These are phyloP conservation scores for Suhomyces atakaporum DNA, from an alignment of 1,139 yeast genomes.

Conservation along the genomic window DNA sequence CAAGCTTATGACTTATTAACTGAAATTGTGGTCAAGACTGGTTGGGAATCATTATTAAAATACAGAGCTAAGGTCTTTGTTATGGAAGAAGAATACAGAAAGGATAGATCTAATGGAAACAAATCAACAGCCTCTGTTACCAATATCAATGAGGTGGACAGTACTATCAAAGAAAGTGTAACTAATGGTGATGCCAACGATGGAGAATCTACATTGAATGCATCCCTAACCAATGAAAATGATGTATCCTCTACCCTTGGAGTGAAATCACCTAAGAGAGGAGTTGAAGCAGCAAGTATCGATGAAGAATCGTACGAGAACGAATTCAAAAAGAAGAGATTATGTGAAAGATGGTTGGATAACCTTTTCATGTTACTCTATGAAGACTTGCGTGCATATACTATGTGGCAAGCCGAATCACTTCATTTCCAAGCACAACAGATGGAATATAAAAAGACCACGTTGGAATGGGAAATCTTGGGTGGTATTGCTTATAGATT, in stretches of 20 bases:
- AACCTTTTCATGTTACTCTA: conserved; percentile 81
- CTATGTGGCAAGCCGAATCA: conserved; percentile 89
- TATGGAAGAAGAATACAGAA: conserved; percentile 88
- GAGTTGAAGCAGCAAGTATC: conserved; percentile 13
- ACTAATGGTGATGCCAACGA: conserved; percentile 7
- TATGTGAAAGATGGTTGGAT: conserved; percentile 96
- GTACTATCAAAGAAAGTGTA: conserved; percentile 9
- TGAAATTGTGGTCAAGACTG: conserved; percentile 65
- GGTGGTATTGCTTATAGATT: conserved; percentile 81
- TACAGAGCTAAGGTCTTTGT: conserved; percentile 85
- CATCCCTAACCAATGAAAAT: conserved; percentile 14
- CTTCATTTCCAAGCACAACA: conserved; percentile 68
- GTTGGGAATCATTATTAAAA: conserved; percentile 87
- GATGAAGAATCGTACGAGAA: conserved; percentile 27
- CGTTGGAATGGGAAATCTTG: conserved; percentile 91
- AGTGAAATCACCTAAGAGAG: conserved; percentile 39
- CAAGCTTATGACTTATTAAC: conserved; percentile 81
- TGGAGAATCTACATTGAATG: conserved; percentile 10
- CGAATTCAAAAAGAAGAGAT: conserved; percentile 68
- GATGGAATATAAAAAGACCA: conserved; percentile 72
- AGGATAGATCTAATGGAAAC: conserved; percentile 31
- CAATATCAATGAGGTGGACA: conserved; percentile 9
- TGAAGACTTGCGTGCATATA: conserved; percentile 83
- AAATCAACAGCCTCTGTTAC: conserved; percentile 4
- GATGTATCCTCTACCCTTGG: conserved; percentile 41